These are phyloP conservation scores for Hondaea fermentalgiana DNA, from an alignment of 108 stramenopile species.

Conservation along the genomic window DNA sequence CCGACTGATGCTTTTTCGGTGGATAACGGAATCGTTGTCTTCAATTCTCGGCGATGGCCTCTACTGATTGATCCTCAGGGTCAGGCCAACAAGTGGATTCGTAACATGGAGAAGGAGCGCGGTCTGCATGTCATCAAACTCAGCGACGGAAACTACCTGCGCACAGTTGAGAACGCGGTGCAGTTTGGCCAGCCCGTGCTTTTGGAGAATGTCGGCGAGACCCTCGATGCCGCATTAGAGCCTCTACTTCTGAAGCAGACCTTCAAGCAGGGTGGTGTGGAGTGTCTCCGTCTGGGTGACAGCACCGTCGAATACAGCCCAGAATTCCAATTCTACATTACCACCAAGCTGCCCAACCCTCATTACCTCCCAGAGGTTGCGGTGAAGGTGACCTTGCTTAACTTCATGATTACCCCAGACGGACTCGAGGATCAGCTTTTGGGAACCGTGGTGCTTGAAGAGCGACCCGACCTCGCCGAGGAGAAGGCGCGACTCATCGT, in stretches of 20 bases:
- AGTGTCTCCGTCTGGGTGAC: conserved; percentile 51
- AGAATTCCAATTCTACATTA: conserved; percentile 40
- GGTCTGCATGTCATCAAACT: conserved; percentile 48
- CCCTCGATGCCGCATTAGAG: conserved; percentile 51
- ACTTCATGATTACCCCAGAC: conserved; percentile 32
- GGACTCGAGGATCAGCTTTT: conserved; percentile 38
- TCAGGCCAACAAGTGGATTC: conserved; percentile 52
- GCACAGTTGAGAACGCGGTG: conserved; percentile 51
- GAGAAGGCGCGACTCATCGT: conserved; percentile 32
- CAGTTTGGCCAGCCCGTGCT: conserved; percentile 55
- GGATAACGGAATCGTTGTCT: conserved; percentile 55
- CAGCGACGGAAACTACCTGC: conserved; percentile 50
- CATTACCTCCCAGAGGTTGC: conserved; percentile 38
- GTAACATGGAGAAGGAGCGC: conserved; percentile 46
- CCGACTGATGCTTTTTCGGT: conserved; percentile 50
- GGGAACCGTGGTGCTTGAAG: conserved; percentile 28
- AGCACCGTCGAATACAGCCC: conserved; percentile 48
- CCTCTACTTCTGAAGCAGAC: conserved; percentile 49
- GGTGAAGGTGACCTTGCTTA: conserved; percentile 31
- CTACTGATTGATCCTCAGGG: conserved; percentile 59
- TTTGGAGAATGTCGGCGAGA: conserved; percentile 56
- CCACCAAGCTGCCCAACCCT: conserved; percentile 44
- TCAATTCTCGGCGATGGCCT: conserved; percentile 55
- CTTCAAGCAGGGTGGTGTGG: conserved; percentile 52
- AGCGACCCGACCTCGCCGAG: conserved; percentile 44